Conservation (phyloP, 768 basidiomycete genomes). For the Cystofilobasidium macerans region DNA sequence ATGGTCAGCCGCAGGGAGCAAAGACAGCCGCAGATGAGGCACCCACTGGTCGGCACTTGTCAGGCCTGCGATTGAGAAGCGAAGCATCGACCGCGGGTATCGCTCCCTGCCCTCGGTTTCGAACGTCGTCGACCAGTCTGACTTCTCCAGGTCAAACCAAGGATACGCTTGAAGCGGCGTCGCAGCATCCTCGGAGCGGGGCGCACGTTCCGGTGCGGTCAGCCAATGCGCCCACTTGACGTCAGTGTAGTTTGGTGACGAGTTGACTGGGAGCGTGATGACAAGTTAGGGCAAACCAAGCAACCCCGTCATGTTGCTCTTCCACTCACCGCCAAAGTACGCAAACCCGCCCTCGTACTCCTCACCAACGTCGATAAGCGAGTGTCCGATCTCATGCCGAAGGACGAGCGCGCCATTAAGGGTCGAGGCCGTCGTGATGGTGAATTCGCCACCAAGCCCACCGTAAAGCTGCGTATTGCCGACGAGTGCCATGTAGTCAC, state of each 20-base stretch:
- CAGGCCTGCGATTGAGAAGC: constrained; percentile 17
- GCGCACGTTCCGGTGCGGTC: constrained; percentile 31
- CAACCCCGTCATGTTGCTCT: background rate
- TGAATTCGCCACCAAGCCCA: constrained; percentile 37
- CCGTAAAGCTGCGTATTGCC: constrained; percentile 21
- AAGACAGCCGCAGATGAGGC: no score
- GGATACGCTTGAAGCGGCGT: constrained; percentile 68
- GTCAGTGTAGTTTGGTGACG: constrained; percentile 32
- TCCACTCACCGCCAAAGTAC: constrained; percentile 39
- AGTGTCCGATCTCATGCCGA: constrained; percentile 42
- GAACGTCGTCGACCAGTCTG: background rate
- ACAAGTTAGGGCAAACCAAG: background rate
- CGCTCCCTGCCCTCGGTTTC: background rate
- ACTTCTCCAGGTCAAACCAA: constrained; percentile 31
- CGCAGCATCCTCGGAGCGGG: constrained; percentile 53
- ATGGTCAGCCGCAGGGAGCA: no score
- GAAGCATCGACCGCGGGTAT: constrained; percentile 3
- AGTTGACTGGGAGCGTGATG: constrained; percentile 6
- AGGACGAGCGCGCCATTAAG: constrained; percentile 37
- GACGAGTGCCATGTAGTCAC: constrained; percentile 36
- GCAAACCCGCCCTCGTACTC: constrained; percentile 70
- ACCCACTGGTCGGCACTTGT: background rate
- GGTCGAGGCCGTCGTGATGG: constrained; percentile 36
- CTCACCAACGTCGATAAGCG: constrained; percentile 65
- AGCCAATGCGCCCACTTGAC: constrained; percentile 66